Evolutionary conservation across 2,329 filamentous ascomycete species (phyloP), one percentile per base, ranked within the genome.

Genomic region (Pseudohalonectria lignicola): DNA sequence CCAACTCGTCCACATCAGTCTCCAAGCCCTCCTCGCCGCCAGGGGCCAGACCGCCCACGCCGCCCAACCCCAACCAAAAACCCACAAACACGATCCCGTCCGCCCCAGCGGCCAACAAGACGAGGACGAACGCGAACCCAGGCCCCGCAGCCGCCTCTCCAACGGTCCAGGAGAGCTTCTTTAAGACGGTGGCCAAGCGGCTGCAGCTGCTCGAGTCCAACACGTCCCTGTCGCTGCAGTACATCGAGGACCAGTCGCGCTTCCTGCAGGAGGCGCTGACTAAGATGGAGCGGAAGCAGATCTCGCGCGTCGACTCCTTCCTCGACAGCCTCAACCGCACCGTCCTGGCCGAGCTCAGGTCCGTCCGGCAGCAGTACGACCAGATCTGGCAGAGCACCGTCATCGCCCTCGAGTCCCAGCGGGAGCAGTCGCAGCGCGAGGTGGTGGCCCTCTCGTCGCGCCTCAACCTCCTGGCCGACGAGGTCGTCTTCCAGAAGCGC

Each of bases 311-410:
- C 1, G 79, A 82, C 17, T 68, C 70, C 2, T 95, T 95, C 52
- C 69, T 96, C 12, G 77, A 86, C 43, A 76, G 77, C 28, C 69
- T 98, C n/a, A 98, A 98, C 56, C 70, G 68, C 34, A 95, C 88
- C 0, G 86, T 96, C 1, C 71, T 94, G 29, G 71, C 75, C 13
- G 92, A 98, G 56, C 66, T 94, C 26, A 76, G 76, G 44, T 76
- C 72, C 36, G 82, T 92, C 45, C 76, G 86, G 37, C 76, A 80
- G 41, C 84, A 95, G 55, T 96, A 96, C 57, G 90, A 96, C 53
- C 86, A 95, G 53, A 79, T 96, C 11, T 96, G 90, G 88, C 88
- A 94, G 59, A 90, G 84, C 16, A 95, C 93, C 10, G 82, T 95
- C 17, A 80, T 94, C 39, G 88, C 93, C 21, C 74, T 96, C 12